Percentiles rank a stretch among this genome's conserved stretches.
Evolutionary conservation across 2,329 filamentous ascomycete genomes (phyloP).

Genomic region (Penicillium sp.): DNA sequence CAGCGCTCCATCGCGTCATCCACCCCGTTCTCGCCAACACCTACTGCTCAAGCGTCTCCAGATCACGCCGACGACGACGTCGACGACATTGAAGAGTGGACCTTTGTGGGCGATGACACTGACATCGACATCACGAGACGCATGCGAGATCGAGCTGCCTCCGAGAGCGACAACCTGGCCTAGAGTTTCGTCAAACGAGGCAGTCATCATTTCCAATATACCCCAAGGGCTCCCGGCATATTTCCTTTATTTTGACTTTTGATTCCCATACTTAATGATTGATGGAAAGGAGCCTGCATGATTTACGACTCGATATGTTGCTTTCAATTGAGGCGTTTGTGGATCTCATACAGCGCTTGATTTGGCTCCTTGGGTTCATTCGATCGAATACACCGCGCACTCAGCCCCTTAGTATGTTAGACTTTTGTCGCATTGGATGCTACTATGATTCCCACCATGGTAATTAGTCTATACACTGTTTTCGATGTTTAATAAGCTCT

Average conservation of each 20-base stretch:
- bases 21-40: constrained; percentile 35
- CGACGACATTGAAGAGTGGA: constrained; percentile 82
- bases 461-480: not conserved
- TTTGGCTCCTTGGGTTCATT: constrained; percentile 1
- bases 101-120: constrained; percentile 70
- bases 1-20: constrained; percentile 46
- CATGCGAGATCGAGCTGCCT: constrained; percentile 32
- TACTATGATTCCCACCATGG: not conserved
- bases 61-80: constrained; percentile 50
- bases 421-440: not conserved
- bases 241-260: not conserved
- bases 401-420: constrained; percentile 1
- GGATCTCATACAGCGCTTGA: not conserved
- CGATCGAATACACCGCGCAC: constrained; percentile 5
- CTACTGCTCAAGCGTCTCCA: constrained; percentile 35
- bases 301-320: constrained; percentile 7
- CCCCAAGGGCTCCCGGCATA: not conserved
- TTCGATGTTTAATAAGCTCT: not conserved
- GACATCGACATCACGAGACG: constrained; percentile 45
- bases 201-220: not conserved
- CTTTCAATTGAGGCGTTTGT: constrained; percentile 2
- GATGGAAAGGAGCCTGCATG: constrained; percentile 3
- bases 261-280: not conserved
- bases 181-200: constrained; percentile 12
- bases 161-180: constrained; percentile 22